These are phyloP conservation scores for Phyllosticta citribraziliensis DNA, from an alignment of 2,329 filamentous ascomycete genomes.

Conservation along the genomic window DNA sequence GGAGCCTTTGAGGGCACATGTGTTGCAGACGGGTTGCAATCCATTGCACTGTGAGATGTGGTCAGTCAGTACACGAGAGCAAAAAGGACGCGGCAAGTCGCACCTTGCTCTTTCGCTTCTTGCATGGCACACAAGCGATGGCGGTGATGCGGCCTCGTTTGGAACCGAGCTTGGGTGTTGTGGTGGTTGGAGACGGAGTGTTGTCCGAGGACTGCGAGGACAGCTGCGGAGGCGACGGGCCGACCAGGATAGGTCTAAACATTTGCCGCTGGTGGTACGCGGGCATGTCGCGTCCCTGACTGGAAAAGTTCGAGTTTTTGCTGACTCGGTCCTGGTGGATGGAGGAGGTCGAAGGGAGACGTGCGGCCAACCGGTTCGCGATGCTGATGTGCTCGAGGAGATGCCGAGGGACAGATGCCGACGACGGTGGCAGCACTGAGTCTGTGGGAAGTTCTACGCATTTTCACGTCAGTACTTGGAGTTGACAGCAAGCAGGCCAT, in stretches of 20 bases:
- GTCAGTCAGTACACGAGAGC: conserved; percentile 10
- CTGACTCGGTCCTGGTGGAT: neutral
- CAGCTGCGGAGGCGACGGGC: conserved; percentile 8
- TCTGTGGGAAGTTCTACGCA: conserved; percentile 7
- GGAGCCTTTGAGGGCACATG: conserved; percentile 28
- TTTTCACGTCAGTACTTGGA: conserved; percentile 7
- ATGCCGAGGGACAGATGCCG: neutral
- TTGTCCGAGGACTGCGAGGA: conserved; percentile 10
- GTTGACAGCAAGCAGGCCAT: conserved; percentile 6
- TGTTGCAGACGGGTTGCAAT: conserved; percentile 29
- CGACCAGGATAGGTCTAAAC: conserved; percentile 11
- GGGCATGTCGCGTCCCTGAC: conserved; percentile 6
- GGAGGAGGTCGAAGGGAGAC: conserved; percentile 1
- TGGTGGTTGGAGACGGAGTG: conserved; percentile 10
- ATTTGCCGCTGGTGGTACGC: conserved; percentile 9
- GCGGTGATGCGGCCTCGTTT: conserved; percentile 21
- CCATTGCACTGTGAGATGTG: conserved; percentile 23
- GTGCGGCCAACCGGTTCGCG: neutral
- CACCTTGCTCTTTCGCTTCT: conserved; percentile 31
- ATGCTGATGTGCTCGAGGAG: neutral
- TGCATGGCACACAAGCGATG: conserved; percentile 30
- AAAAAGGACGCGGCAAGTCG: neutral
- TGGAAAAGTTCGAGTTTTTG: neutral
- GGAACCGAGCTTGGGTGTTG: conserved; percentile 7
- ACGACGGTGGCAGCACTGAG: neutral